phyloP scores from a whole-genome alignment of 345 rosid genomes.

The Eucalyptus sp. region DNA sequence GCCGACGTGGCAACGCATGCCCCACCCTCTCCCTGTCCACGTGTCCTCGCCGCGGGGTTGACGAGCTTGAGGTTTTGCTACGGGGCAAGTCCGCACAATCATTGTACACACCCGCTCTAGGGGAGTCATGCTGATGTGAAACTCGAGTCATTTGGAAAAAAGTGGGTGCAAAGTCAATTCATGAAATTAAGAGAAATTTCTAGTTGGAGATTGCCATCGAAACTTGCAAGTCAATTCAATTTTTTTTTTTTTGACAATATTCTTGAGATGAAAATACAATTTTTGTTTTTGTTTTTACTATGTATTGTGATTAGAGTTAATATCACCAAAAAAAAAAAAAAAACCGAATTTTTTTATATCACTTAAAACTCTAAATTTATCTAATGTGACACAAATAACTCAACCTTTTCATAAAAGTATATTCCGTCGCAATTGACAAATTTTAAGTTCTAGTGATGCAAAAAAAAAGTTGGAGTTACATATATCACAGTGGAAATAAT shows the following conservation, averaged over 20 bases:
- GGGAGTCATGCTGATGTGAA: not conserved
- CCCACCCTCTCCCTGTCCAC: not conserved
- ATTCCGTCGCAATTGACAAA: fast-evolving
- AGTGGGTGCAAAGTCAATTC: not conserved
- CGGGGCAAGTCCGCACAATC: not conserved
- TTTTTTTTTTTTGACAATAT: not conserved
- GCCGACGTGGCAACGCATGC: not conserved
- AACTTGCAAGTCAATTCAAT: not conserved
- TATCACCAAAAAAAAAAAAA: too few species aligned
- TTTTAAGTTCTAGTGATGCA: not conserved
- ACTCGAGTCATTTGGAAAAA: not conserved
- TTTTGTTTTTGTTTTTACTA: not conserved
- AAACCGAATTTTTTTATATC: fast-evolving
- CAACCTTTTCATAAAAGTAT: too few species aligned
- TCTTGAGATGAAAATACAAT: not conserved
- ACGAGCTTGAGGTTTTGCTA: not conserved
- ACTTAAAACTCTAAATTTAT: too few species aligned
- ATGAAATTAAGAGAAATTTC: not conserved
- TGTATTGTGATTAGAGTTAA: not conserved
- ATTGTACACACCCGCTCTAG: not conserved
- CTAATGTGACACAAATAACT: too few species aligned
- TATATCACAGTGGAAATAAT: not conserved
- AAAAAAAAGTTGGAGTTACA: not conserved
- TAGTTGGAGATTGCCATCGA: not conserved
- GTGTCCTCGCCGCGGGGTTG: not conserved